Base-by-base conservation (phyloP, 163 green algal genomes). In the Prototheca wickerhamii region DNA sequence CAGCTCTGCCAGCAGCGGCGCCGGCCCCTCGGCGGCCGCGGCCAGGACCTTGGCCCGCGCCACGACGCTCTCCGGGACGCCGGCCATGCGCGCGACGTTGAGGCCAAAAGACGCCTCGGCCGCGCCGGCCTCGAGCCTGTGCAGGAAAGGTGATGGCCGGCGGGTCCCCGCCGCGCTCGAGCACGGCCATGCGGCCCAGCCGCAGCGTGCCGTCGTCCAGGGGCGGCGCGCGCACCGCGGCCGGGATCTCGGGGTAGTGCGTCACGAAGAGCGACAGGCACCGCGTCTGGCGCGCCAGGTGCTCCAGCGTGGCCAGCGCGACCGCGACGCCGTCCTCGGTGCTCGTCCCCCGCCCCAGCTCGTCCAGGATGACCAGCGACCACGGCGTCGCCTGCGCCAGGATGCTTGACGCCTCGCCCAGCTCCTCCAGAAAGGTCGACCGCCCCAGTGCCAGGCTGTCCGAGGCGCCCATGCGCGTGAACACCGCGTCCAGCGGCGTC, bases 251-350 rank as follows among this genome's bases (percentile, higher is more conserved):
- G 54, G 69, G 70, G 55, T 80, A 82, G 65, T 80, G 73, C 20
- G 76, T 77, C 43, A 78, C 58, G 55, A 83, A 80, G 23, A 80
- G 43, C 15, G 59, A 68, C n/a, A 71, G 77, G 70, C 84, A 92
- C 7, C 61, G 54, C 0, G 60, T 82, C 3, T 40, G 2, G 1
- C 29, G 29, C 23, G 57, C 52, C 37, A 97, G 75, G 76, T 94
- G 71, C 17, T 79, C 30, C 68, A 96, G 79, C 15, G 84, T 88
- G 21, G 92, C 92, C 15, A 35, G 46, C 1, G 73, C 76, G 33
- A 97, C 89, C 28, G 87, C 90, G 18, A 91, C 75, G 28, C 91
- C 90, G 63, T 96, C 89, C 33, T 90, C 73, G 1, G 92, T 98
- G 44, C 76, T 79, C 8, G 92, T 98, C 50, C 92, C 92, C 4